phyloP scores from a whole-genome alignment of 352 stramenopile species.

The Globisporangium echinulatum region DNA sequence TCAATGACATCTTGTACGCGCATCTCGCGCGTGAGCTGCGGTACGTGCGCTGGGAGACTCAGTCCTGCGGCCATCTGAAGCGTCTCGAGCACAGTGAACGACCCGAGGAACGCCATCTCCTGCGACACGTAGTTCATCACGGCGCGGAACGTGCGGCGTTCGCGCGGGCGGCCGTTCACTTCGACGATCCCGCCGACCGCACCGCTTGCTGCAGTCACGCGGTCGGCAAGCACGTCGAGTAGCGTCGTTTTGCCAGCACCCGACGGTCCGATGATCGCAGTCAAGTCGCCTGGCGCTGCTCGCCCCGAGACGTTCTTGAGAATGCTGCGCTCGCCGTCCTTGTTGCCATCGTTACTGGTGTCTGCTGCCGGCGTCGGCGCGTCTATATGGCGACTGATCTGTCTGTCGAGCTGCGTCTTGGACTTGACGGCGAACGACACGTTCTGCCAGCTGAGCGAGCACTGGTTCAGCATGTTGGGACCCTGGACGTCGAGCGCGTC shows the following conservation, averaged over 20 bases:
- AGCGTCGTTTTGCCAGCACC: conserved; percentile 34
- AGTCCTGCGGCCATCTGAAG: conserved; percentile 53
- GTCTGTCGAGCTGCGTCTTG: not conserved
- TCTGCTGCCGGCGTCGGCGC: not conserved
- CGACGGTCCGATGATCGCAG: conserved; percentile 33
- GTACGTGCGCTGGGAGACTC: conserved; percentile 35
- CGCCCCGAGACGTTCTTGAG: conserved; percentile 31
- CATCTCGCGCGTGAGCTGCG: conserved; percentile 32
- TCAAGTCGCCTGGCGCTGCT: conserved; percentile 27
- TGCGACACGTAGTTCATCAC: conserved; percentile 64
- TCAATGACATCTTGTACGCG: conserved; percentile 63
- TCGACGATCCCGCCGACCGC: conserved; percentile 34
- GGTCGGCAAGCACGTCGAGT: conserved; percentile 43
- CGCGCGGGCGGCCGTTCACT: conserved; percentile 39
- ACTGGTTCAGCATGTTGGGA: conserved; percentile 17
- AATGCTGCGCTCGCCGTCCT: conserved; percentile 15
- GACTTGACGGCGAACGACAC: conserved; percentile 15
- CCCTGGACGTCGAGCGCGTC: conserved; percentile 20
- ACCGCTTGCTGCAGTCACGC: conserved; percentile 20
- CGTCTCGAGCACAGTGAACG: conserved; percentile 64
- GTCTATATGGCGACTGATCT: not conserved
- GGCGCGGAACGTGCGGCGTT: conserved; percentile 29
- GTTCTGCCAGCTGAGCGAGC: conserved; percentile 21
- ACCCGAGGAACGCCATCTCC: conserved; percentile 54
- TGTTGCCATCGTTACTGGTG: not conserved